Conservation (phyloP, 2,329 filamentous ascomycete species). For the Phoma sp. region DNA sequence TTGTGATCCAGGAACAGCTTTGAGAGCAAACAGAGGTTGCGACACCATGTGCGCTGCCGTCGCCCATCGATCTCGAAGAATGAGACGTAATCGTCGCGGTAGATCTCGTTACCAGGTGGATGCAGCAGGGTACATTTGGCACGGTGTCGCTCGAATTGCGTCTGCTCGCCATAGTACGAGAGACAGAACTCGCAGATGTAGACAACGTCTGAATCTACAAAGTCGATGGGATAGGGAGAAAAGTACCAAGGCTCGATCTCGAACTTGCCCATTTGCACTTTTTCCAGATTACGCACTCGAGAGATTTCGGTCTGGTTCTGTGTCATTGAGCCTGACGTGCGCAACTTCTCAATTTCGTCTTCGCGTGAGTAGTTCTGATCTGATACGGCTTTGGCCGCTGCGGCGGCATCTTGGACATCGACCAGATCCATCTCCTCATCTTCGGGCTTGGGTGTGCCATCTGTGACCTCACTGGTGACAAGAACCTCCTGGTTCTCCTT, state of each 20-base stretch:
- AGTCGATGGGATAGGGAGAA: slow-evolving; percentile 90
- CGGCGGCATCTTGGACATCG: slow-evolving; percentile 59
- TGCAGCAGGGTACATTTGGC: slow-evolving; percentile 89
- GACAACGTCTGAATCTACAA: slow-evolving; percentile 85
- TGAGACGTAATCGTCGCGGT: slow-evolving; percentile 89
- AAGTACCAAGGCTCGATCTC: slow-evolving; percentile 99
- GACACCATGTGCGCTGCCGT: slow-evolving; percentile 93
- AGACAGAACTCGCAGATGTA: slow-evolving; percentile 98
- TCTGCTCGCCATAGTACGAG: slow-evolving; percentile 82
- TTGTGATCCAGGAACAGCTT: slow-evolving; percentile 99
- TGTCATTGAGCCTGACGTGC: slow-evolving; percentile 96
- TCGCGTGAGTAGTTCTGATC: slow-evolving; percentile 72
- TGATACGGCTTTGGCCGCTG: slow-evolving; percentile 58
- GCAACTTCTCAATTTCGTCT: slow-evolving; percentile 94
- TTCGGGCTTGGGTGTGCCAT: slow-evolving; percentile 57
- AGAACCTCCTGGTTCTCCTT: slow-evolving; percentile 64
- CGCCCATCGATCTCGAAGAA: slow-evolving; percentile 98
- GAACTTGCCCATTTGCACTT: slow-evolving; percentile 89
- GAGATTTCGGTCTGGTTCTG: slow-evolving; percentile 98
- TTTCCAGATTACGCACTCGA: slow-evolving; percentile 91
- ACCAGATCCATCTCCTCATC: slow-evolving; percentile 60
- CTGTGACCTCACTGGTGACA: slow-evolving; percentile 55
- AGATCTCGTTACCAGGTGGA: slow-evolving; percentile 97
- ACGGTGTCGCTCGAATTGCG: slow-evolving; percentile 84
- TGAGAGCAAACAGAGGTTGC: slow-evolving; percentile 90